phyloP scores from a whole-genome alignment of 1,139 yeast genomes.

The Lodderomyces jiufengensis region DNA sequence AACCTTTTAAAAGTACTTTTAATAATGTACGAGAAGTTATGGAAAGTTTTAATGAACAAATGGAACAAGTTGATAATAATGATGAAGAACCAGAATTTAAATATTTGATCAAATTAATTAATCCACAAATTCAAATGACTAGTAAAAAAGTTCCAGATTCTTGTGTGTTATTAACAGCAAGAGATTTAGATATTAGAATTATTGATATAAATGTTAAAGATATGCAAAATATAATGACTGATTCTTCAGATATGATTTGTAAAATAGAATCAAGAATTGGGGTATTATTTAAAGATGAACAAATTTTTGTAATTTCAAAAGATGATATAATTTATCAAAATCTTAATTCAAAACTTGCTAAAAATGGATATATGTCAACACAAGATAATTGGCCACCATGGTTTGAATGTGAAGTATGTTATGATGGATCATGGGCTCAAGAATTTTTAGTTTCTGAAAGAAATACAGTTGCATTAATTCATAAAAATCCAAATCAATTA shows the following conservation, averaged over 20 bases:
- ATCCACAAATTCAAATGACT: slow-evolving; percentile 43
- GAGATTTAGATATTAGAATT: slow-evolving; percentile 66
- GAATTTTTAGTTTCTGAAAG: slow-evolving; percentile 52
- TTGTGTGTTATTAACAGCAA: slow-evolving; percentile 56
- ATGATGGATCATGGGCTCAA: slow-evolving; percentile 59
- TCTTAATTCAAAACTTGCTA: slow-evolving; percentile 23
- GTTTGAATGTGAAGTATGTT: slow-evolving; percentile 72
- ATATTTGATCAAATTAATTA: slow-evolving; percentile 38
- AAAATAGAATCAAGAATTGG: slow-evolving; percentile 73
- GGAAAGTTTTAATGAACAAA: slow-evolving; percentile 29
- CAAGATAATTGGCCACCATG: slow-evolving; percentile 74
- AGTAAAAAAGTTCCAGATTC: slow-evolving; percentile 32
- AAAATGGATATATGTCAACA: slow-evolving; percentile 22
- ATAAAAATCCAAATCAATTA: slow-evolving; percentile 64
- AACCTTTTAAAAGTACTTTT: slow-evolving; percentile 15
- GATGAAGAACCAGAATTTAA: slow-evolving; percentile 36
- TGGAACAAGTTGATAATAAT: slow-evolving; percentile 21
- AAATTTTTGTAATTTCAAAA: slow-evolving; percentile 60
- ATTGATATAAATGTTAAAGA: slow-evolving; percentile 51
- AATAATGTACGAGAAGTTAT: slow-evolving; percentile 32
- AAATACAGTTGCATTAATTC: slow-evolving; percentile 59
- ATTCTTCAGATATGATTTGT: slow-evolving; percentile 36
- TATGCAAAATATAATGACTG: slow-evolving; percentile 42
- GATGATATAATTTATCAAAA: slow-evolving; percentile 21
- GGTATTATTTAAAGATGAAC: slow-evolving; percentile 62